Evolutionary conservation across 495 filamentous ascomycete genomes (phyloP).

Genomic region (Clohesyomyces aquaticus): DNA sequence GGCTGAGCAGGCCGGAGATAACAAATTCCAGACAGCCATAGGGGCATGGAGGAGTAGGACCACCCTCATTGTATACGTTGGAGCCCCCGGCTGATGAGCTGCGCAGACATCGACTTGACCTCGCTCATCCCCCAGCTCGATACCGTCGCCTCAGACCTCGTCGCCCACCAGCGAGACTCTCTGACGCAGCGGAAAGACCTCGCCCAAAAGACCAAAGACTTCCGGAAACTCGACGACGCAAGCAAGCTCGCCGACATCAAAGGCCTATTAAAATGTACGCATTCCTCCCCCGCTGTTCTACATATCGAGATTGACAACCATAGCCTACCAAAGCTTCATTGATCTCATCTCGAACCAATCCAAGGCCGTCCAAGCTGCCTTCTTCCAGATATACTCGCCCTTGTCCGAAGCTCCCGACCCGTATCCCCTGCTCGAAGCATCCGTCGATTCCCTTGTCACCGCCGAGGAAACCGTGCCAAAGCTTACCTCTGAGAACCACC

Average conservation of each 20-base stretch:
- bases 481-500: constrained; percentile 81
- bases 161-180: constrained; percentile 86
- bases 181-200: constrained; percentile 94
- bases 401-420: constrained; percentile 95
- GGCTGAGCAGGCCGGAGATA: constrained; percentile 54
- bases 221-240: constrained; percentile 90
- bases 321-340: constrained; percentile 96
- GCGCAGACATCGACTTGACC: constrained; percentile 82
- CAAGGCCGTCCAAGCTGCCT: constrained; percentile 87
- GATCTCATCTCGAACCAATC: constrained; percentile 93
- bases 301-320: constrained; percentile 30
- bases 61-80: background rate
- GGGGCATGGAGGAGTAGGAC: constrained; percentile 90
- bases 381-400: constrained; percentile 83
- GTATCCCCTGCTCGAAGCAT: constrained; percentile 94
- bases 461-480: constrained; percentile 90
- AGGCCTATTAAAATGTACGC: constrained; percentile 77
- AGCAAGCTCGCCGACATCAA: constrained; percentile 88
- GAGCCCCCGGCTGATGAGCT: background rate
- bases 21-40: constrained; percentile 95
- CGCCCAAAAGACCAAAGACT: constrained; percentile 98
- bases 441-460: constrained; percentile 86
- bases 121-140: constrained; percentile 86
- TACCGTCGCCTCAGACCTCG: constrained; percentile 88
- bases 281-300: background rate